Percentiles rank a stretch among this genome's conserved stretches.
Conservation (phyloP, 164 flowering plant genomes). For the Magnolia changhungtana region DNA sequence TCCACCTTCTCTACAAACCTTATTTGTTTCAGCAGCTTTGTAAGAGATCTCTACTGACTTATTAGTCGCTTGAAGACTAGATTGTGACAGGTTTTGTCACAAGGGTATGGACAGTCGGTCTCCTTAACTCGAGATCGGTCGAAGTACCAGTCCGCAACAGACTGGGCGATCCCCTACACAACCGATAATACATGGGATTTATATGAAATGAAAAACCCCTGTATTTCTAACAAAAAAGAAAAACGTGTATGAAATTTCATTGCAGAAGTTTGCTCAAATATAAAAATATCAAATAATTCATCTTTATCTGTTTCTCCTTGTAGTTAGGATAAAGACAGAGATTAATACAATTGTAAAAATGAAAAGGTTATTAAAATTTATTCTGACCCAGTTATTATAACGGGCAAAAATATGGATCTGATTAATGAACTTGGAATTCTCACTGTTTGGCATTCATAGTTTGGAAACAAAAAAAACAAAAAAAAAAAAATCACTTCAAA, state of each 20-base stretch:
- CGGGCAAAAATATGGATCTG: no score
- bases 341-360: no score
- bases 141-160: slow-evolving; percentile 89
- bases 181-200: background rate
- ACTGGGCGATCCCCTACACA: slow-evolving; percentile 62
- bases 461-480: no score
- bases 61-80: slow-evolving; percentile 38
- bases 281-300: no score
- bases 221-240: background rate
- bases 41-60: background rate
- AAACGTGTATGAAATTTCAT: background rate
- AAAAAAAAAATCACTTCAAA: no score
- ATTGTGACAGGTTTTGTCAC: slow-evolving; percentile 71
- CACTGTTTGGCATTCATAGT: no score
- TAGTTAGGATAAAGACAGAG: background rate
- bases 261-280: background rate
- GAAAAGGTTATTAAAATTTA: no score
- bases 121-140: slow-evolving; percentile 46
- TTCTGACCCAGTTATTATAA: no score
- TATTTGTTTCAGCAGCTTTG: background rate
- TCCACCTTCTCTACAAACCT: background rate
- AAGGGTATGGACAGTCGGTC: slow-evolving; percentile 78
- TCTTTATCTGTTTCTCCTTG: background rate
- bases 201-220: background rate
- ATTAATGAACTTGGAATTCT: no score